phyloP scores from a whole-genome alignment of 257 asterid species.

The Lavandula angustifolia region DNA sequence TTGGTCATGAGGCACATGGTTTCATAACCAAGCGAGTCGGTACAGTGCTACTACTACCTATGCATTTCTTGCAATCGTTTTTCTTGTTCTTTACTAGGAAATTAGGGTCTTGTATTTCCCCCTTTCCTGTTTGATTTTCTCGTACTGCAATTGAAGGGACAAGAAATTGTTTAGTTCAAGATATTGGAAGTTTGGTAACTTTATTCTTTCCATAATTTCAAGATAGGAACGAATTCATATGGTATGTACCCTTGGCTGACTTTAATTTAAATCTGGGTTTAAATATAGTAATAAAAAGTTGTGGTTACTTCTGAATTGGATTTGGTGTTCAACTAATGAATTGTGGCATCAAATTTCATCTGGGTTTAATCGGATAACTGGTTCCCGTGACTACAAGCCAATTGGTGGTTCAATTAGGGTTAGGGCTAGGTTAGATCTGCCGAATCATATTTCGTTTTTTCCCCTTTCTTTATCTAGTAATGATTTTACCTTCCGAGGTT shows the following conservation, averaged over 20 bases:
- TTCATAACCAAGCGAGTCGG: conserved; percentile 12
- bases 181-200: conserved; percentile 24
- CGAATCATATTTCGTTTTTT: conserved; percentile 18
- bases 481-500: conserved; percentile 18
- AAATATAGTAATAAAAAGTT: background rate
- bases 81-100: conserved; percentile 1
- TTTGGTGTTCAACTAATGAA: conserved; percentile 18
- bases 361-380: conserved; percentile 14
- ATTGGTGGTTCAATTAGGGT: conserved; percentile 44
- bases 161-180: conserved; percentile 15
- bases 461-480: background rate
- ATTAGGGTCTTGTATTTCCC: conserved; percentile 27
- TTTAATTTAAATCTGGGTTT: conserved; percentile 16
- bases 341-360: background rate
- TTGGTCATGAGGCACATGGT: conserved; percentile 29
- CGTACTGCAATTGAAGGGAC: background rate
- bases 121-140: conserved; percentile 20
- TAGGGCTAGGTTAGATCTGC: conserved; percentile 47
- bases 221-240: conserved; percentile 28
- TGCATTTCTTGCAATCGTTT: conserved; percentile 17
- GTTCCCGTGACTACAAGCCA: conserved; percentile 23
- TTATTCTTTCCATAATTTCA: conserved; percentile 15
- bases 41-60: conserved; percentile 11
- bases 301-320: conserved; percentile 10
- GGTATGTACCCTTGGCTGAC: conserved; percentile 26